A percentile compares a stretch with the other conserved stretches of the same genome.
Conservation (phyloP, 345 rosid genomes). For the Bruguiera parviflora region DNA sequence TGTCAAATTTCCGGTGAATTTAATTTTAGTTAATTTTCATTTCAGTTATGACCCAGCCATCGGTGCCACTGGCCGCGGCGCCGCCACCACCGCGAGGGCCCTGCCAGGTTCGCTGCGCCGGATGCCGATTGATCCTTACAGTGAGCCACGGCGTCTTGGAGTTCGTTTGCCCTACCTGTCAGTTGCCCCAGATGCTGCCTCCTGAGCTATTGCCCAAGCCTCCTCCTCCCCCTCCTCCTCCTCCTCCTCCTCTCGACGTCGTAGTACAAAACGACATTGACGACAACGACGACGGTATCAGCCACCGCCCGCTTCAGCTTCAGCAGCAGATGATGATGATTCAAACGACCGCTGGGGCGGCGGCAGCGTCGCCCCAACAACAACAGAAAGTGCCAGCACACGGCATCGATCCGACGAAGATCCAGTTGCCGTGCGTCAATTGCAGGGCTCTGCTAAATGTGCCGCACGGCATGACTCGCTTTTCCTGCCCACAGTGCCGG, state of each 20-base stretch:
- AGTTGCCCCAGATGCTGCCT: constrained; percentile 91
- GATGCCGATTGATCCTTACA: constrained; percentile 74
- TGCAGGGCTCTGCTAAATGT: constrained; percentile 94
- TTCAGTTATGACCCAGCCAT: constrained; percentile 58
- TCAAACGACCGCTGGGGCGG: constrained; percentile 18
- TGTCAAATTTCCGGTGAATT: too few species aligned
- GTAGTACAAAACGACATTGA: too few species aligned
- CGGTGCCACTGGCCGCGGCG: constrained; percentile 52
- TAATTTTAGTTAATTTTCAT: too few species aligned
- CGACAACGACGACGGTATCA: too few species aligned
- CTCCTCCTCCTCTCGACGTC: too few species aligned
- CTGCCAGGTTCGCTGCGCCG: constrained; percentile 93
- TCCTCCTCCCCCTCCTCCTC: too few species aligned
- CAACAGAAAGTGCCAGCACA: constrained; percentile 63
- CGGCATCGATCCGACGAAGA: constrained; percentile 97
- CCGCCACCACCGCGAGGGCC: constrained; percentile 43
- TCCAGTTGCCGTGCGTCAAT: constrained; percentile 90
- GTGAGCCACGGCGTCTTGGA: constrained; percentile 68
- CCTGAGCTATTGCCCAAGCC: constrained; percentile 62
- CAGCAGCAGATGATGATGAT: not conserved
- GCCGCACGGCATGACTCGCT: constrained; percentile 80
- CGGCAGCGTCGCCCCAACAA: constrained; percentile 16
- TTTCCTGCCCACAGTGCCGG: constrained; percentile 88
- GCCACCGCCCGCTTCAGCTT: not conserved
- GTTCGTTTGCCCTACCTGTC: constrained; percentile 82